Evolutionary conservation across 1,139 yeast genomes (phyloP), one percentile per base, ranked within the genome.

Genomic region (Hansenula sp.): DNA sequence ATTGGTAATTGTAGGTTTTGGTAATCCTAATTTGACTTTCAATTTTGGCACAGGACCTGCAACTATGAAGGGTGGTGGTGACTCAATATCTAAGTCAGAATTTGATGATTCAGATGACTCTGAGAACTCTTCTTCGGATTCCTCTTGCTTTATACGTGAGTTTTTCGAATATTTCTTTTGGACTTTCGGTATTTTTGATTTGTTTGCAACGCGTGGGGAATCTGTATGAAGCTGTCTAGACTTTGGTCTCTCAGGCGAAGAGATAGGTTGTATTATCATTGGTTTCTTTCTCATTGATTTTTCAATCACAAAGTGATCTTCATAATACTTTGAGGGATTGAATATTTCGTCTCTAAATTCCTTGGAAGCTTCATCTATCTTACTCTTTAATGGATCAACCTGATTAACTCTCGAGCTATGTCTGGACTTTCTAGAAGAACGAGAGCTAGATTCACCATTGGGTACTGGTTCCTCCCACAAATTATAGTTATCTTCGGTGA

Each of bases 1-100:
- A 56, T 88, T 90, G 0, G 95, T 82, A 6, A 87, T 71, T 9
- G 76, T 62, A 22, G 82, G 83, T 11, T 72, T 70, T 1, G 88
- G 84, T 6, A 77, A 65, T 2, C 74, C 56, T 37, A 69, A 69
- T 30, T 66, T 72, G 18, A 85, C 52, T 10, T 66, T 68, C 14
- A 82, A 45, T 50, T 57, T 49, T 28, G 69, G 71, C 5, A 53
- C 39, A 37, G 49, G 41, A 6, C 47, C 47, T n/a, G 40, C 36
- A 8, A 34, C 31, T 27, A 48, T 41, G 8, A 43, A 41, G 3
- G 44, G 44, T 9, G 30, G 36, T n/a, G 44, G 40, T 3, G 48
- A 37, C 6, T 51, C 56, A 9, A 47, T 43, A 28, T 56, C 50
- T 32, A 45, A 44, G 9, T 42, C 51, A 6, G 35, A 34, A 6